A percentile compares a stretch with the other conserved stretches of the same genome.
These are phyloP conservation scores for Phytophthora multivora DNA, from an alignment of 352 stramenopile genomes.

Conservation along the genomic window DNA sequence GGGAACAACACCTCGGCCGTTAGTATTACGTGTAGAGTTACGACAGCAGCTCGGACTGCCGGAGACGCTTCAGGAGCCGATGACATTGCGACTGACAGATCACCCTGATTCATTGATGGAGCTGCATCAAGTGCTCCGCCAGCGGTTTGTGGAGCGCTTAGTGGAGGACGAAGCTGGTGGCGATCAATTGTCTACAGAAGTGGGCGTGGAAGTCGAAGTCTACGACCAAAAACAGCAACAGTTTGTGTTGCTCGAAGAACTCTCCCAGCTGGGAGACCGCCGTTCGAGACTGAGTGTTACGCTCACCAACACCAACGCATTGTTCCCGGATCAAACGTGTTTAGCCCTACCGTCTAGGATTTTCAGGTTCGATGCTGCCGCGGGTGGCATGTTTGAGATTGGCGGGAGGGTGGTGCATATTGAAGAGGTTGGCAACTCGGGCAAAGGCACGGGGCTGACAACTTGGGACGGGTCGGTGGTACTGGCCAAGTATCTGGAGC, in stretches of 20 bases:
- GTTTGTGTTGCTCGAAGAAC: conserved; percentile 39
- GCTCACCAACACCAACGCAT: conserved; percentile 23
- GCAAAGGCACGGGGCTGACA: conserved; percentile 86
- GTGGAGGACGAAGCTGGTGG: neutral
- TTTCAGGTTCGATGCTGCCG: conserved; percentile 55
- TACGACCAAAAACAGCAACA: conserved; percentile 41
- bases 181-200: neutral
- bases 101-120: conserved; percentile 28
- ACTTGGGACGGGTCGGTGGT: conserved; percentile 92
- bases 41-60: conserved; percentile 32
- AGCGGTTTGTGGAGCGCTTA: conserved; percentile 24
- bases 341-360: conserved; percentile 58
- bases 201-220: conserved; percentile 45
- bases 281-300: conserved; percentile 49
- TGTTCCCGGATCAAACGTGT: conserved; percentile 28
- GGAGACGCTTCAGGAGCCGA: conserved; percentile 25
- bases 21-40: conserved; percentile 45
- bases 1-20: conserved; percentile 8
- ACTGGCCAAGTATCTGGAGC: conserved; percentile 91
- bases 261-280: conserved; percentile 27
- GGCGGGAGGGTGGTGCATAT: conserved; percentile 52
- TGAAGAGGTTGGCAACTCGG: conserved; percentile 79
- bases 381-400: conserved; percentile 55
- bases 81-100: conserved; percentile 26
- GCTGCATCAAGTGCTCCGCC: conserved; percentile 26